Base-by-base conservation (phyloP, 352 stramenopile genomes). In the Phytophthora lateralis region DNA sequence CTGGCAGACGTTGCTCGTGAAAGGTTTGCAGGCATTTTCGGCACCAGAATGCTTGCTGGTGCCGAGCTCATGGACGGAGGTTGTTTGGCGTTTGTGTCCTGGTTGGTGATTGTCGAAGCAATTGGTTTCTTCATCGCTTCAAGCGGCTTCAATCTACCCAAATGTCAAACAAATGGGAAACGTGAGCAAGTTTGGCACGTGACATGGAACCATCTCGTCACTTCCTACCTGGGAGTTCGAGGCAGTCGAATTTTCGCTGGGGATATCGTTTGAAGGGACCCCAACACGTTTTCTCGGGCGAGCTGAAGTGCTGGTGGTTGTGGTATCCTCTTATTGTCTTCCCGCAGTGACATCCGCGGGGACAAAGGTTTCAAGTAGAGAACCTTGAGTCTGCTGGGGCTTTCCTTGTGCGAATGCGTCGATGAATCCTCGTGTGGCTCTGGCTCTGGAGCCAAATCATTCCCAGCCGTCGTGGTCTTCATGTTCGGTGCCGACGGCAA, bases 131-230 rank as follows among this genome's bases (percentile, higher is more conserved):
- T 73, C 11, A 56, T 51, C 27, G 70, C 18, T 14, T 75, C 69
- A 20, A 86, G 61, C 1, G 74, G 50, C 17, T 80, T 80, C n/a
- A 86, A 51, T 46, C 75, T 87, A 41, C 4, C 47, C 11, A 29
- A 49, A 50, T 17, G 4, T 38, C 4, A 69, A 3, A 8, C 35
- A 43, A 38, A 49, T 5, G 27, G 14, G 29, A 34, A 15, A 17
- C 3, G 17, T 59, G 26, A 67, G 21, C 32, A 69, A 51, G 8
- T 42, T 44, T 26, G 9, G 14, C 42, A 17, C 18, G 1, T 24
- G 18, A 44, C 24, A 29, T 4, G 4, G 6, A 26, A n/a, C 1
- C 12, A 37, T 21, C 21, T 56, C 14, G 24, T 17, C 14, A 38
- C 9, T 3, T 43, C 35, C 46, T 55, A 77, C 69, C 56, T 69